phyloP scores from a whole-genome alignment of 2,329 filamentous ascomycete species.

The Aspergillus sergii region DNA sequence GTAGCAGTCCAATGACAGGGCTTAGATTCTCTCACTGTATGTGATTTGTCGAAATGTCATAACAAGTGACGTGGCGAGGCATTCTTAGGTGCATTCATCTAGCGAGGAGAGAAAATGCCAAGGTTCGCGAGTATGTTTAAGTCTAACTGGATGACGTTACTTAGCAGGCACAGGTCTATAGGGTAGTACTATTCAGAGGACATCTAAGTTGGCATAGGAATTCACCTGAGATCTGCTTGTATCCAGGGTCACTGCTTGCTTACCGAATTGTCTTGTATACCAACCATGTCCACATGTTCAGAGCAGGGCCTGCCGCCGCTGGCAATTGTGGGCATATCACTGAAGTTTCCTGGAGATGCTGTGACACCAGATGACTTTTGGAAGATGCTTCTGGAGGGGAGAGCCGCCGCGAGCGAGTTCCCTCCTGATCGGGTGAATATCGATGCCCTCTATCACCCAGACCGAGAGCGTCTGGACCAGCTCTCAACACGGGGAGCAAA shows the following conservation, averaged over 20 bases:
- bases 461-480: conserved; percentile 18
- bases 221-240: too few relatives aligned
- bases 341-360: conserved; percentile 25
- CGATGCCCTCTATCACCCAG: conserved; percentile 25
- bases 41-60: neutral
- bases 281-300: neutral
- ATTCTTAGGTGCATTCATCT: too few relatives aligned
- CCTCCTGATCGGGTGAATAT: conserved; percentile 28
- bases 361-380: conserved; percentile 23
- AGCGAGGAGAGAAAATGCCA: too few relatives aligned
- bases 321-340: conserved; percentile 25
- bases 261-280: neutral
- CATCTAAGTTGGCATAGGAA: too few relatives aligned
- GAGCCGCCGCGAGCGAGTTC: conserved; percentile 23
- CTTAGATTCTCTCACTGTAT: neutral
- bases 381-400: conserved; percentile 23
- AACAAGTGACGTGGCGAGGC: neutral
- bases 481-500: conserved; percentile 18
- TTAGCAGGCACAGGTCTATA: neutral
- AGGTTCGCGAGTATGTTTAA: too few relatives aligned
- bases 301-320: conserved; percentile 15
- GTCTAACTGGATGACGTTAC: neutral
- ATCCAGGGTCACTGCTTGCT: neutral
- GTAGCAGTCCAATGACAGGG: neutral
- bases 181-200: neutral